These are phyloP conservation scores for Fusarium verrucosum DNA, from an alignment of 2,329 filamentous ascomycete species.

Conservation along the genomic window DNA sequence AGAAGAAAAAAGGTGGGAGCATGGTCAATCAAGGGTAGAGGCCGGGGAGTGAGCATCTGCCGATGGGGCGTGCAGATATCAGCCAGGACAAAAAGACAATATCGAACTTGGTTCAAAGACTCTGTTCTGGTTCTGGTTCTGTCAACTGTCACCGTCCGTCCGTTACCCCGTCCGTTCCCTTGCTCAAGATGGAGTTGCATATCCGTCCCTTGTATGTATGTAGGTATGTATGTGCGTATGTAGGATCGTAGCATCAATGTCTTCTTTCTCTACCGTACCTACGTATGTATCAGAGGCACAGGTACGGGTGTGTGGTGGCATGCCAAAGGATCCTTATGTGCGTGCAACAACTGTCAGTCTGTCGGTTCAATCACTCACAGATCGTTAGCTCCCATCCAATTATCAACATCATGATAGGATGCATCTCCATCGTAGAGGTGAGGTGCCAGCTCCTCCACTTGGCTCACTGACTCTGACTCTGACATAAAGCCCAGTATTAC, in stretches of 20 bases:
- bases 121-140: not conserved
- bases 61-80: conserved; percentile 2
- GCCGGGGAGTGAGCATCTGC: conserved; percentile 15
- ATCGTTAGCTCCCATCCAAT: not conserved
- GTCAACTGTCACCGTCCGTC: conserved; percentile 11
- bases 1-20: conserved; percentile 14
- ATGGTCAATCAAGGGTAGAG: not conserved
- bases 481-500: conserved; percentile 27
- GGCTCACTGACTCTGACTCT: conserved; percentile 1
- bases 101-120: conserved; percentile 3
- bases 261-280: no score
- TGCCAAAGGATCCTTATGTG: conserved; percentile 20
- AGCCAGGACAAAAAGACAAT: conserved; percentile 5
- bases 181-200: conserved; percentile 30
- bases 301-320: conserved; percentile 14
- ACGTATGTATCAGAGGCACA: conserved; percentile 8
- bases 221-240: no score
- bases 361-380: conserved; percentile 17
- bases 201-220: conserved; percentile 29
- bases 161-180: conserved; percentile 13
- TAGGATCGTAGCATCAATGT: conserved; percentile 22
- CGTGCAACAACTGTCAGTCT: conserved; percentile 19
- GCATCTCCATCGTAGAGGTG: not conserved
- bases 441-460: conserved; percentile 8
- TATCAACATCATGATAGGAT: conserved; percentile 17